Percentiles rank a stretch among this genome's conserved stretches.
Conservation (phyloP, 2,329 filamentous ascomycete genomes). For the Penicillium sp. region DNA sequence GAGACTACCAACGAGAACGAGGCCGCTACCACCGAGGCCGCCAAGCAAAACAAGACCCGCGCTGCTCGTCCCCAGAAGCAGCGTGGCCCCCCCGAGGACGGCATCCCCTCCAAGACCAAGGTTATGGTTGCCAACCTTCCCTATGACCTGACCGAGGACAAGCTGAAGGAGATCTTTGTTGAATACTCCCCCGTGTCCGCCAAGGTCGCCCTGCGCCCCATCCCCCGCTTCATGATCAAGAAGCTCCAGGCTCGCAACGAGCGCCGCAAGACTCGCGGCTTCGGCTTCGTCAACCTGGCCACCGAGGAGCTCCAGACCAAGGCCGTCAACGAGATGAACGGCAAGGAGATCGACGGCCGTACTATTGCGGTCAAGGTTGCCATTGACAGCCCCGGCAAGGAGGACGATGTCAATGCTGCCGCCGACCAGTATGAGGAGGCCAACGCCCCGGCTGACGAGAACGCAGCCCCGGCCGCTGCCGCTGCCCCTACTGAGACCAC, state of each 20-base stretch:
- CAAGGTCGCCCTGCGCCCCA: slow-evolving; percentile 98
- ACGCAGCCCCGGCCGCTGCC: slow-evolving; percentile 40
- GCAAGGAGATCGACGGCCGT: slow-evolving; percentile 97
- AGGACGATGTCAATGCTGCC: slow-evolving; percentile 71
- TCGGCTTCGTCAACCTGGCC: slow-evolving; percentile 94
- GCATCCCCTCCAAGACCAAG: slow-evolving; percentile 98
- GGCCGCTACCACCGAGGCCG: slow-evolving; percentile 41
- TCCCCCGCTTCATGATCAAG: slow-evolving; percentile 99
- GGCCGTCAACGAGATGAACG: slow-evolving; percentile 98
- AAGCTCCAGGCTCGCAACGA: slow-evolving; percentile 98
- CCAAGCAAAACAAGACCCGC: slow-evolving; percentile 47
- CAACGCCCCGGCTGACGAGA: slow-evolving; percentile 48
- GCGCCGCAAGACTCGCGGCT: slow-evolving; percentile 97
- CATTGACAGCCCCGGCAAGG: slow-evolving; percentile 99
- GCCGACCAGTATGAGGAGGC: slow-evolving; percentile 51
- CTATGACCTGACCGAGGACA: slow-evolving; percentile 96
- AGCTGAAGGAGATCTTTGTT: slow-evolving; percentile 97
- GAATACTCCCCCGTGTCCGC: slow-evolving; percentile 90
- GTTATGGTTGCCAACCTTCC: slow-evolving; percentile 99
- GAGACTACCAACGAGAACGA: slow-evolving; percentile 59
- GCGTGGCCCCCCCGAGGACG: slow-evolving; percentile 95
- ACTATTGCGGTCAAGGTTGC: slow-evolving; percentile 99
- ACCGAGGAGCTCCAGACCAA: slow-evolving; percentile 97
- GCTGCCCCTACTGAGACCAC: slow-evolving; percentile 24
- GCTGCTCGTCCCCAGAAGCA: slow-evolving; percentile 68